Percentiles rank a stretch among this genome's conserved stretches.
Conservation (phyloP, 768 basidiomycete genomes). For the Paxillus rubicundulus region DNA sequence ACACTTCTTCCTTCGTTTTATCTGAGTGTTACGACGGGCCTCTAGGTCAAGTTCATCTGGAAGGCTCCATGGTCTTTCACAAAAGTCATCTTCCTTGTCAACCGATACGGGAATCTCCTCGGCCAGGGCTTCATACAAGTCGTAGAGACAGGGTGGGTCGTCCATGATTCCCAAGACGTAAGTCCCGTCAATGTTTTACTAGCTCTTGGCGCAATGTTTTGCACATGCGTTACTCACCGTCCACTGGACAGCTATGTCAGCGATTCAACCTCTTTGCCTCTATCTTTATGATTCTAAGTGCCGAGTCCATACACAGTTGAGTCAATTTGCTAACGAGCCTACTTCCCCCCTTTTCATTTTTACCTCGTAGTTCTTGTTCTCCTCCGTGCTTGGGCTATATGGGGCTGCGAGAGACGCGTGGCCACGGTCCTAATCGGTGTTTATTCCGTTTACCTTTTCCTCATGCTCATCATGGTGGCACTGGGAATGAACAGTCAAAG, state of each 20-base stretch:
- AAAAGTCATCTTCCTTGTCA: slow-evolving; percentile 17
- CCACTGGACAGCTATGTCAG: slow-evolving; percentile 15
- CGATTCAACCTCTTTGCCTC: neutral
- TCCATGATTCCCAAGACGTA: slow-evolving; percentile 14
- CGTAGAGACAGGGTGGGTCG: slow-evolving; percentile 22
- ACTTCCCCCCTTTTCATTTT: neutral
- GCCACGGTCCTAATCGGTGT: neutral
- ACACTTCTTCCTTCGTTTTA: too few relatives aligned
- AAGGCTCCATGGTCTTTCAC: slow-evolving; percentile 8
- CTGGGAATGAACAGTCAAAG: too few relatives aligned
- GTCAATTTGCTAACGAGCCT: neutral
- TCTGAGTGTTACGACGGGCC: too few relatives aligned
- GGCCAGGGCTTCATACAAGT: slow-evolving; percentile 21
- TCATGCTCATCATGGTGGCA: neutral
- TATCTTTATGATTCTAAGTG: slow-evolving; percentile 7
- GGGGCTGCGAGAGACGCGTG: slow-evolving; percentile 9
- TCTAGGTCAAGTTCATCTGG: slow-evolving; percentile 20
- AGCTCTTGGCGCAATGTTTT: neutral
- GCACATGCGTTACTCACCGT: neutral
- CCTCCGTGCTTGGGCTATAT: slow-evolving; percentile 24
- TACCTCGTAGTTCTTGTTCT: slow-evolving; percentile 18
- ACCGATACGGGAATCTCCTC: slow-evolving; percentile 15
- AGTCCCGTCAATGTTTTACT: neutral
- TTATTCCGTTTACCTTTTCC: slow-evolving; percentile 14
- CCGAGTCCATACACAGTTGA: slow-evolving; percentile 24